Percentiles rank a stretch among this genome's conserved stretches.
These are phyloP conservation scores for Candida ovalis DNA, from an alignment of 805 yeast genomes.

Conservation along the genomic window DNA sequence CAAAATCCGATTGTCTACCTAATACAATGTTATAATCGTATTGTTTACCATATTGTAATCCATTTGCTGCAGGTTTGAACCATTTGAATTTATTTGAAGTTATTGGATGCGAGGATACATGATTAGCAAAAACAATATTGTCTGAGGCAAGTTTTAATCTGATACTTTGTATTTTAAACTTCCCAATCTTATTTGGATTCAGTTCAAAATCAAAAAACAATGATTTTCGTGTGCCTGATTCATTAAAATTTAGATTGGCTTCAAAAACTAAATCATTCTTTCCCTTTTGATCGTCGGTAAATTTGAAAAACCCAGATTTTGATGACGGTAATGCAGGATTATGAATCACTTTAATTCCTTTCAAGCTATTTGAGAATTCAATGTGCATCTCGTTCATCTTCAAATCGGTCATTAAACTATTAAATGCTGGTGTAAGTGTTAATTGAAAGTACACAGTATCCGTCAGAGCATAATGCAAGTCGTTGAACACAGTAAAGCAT, in stretches of 20 bases:
- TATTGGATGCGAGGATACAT: slow-evolving; percentile 5
- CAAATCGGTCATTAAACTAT: slow-evolving; percentile 16
- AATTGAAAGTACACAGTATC: slow-evolving; percentile 31
- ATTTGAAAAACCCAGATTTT: slow-evolving; percentile 1
- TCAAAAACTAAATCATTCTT: slow-evolving; percentile 7
- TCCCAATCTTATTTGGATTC: slow-evolving; percentile 23
- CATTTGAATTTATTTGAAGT: slow-evolving; percentile 11
- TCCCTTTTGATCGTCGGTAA: slow-evolving; percentile 3
- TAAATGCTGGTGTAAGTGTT: slow-evolving; percentile 25
- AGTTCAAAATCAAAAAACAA: slow-evolving; percentile 20
- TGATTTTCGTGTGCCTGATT: slow-evolving; percentile 2
- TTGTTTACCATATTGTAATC: background rate
- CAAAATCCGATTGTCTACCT: slow-evolving; percentile 18
- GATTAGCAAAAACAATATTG: slow-evolving; percentile 14
- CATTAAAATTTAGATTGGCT: slow-evolving; percentile 16
- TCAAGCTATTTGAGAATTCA: slow-evolving; percentile 16
- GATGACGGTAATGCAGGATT: background rate
- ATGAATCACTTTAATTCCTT: slow-evolving; percentile 11
- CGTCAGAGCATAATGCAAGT: slow-evolving; percentile 14
- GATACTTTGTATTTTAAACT: slow-evolving; percentile 19
- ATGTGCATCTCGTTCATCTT: slow-evolving; percentile 18
- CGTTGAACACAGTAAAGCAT: slow-evolving; percentile 17
- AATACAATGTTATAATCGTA: slow-evolving; percentile 14
- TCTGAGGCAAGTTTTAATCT: slow-evolving; percentile 10
- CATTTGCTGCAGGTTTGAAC: slow-evolving; percentile 4